Base-by-base conservation (phyloP, 2,329 filamentous ascomycete species). In the Trichoderma guizhouense region DNA sequence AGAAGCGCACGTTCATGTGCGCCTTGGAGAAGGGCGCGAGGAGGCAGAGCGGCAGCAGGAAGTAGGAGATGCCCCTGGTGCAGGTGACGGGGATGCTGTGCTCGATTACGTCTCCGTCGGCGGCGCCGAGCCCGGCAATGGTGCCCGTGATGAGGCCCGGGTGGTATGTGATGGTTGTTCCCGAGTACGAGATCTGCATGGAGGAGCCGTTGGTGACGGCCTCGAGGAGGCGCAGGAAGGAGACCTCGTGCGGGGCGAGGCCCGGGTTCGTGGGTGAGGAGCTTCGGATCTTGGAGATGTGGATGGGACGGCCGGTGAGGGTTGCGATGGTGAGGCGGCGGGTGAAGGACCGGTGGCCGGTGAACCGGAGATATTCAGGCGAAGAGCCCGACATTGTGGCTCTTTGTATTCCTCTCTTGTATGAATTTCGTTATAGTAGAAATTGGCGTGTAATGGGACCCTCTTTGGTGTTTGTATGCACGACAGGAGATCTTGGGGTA, bases 121-220 rank as follows among this genome's bases (percentile, higher is more conserved):
- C 85, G 47, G 93, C 91, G 77, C 93, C 93, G 64, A 91, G 87
- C 21, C 93, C 94, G 24, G 92, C 86, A 28, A 92, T 90, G 61
- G 91, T 92, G 73, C 96, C 96, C 0, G 94, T 96, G 78, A 99
- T 97, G 53, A 99, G 86, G 43, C 96, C 96, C 0, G 96, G 96
- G 75, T 93, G 92, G 83, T 97, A 99, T 47, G 95, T 91, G 71
- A 99, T 89, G 1, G 94, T 95, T 0, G 96, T 98, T 79, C 96
- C 96, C 1, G 94, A 98, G 84, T 97, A 96, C 12, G 94, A 97
- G 76, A 99, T 97, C 79, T 98, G 95, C 84, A 98, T 94, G 71
- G 92, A 91, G 72, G 93, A 93, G 83, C 96, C 96, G 86, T 99
- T 99, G 79, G 96, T 99, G 77, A 99, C 88, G 76, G 93, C 89